Percentiles rank a stretch among this genome's conserved stretches.
These are phyloP conservation scores for Yamadazyma pseudoaaseri DNA, from an alignment of 1,139 yeast species.

Conservation along the genomic window DNA sequence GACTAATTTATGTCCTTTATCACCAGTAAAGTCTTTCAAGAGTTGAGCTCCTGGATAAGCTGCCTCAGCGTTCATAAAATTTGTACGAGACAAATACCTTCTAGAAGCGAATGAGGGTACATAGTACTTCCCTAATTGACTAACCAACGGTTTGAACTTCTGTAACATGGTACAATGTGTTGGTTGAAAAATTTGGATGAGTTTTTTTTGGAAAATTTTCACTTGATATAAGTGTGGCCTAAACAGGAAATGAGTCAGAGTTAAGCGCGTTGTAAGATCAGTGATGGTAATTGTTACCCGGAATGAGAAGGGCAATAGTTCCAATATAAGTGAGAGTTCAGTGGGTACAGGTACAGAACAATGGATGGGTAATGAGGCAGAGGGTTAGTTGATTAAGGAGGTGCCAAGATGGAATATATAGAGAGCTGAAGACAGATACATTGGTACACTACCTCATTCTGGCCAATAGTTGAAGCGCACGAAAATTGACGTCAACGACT, in stretches of 20 bases:
- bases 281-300: slow-evolving; percentile 21
- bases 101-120: background rate
- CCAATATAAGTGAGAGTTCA: too few relatives aligned
- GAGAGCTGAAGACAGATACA: too few relatives aligned
- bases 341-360: too few relatives aligned
- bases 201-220: slow-evolving; percentile 10
- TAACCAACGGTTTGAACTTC: slow-evolving; percentile 9
- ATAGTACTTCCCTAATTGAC: background rate
- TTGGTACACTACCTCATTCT: too few relatives aligned
- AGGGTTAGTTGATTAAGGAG: too few relatives aligned
- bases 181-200: background rate
- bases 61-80: slow-evolving; percentile 2
- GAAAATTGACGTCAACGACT: slow-evolving; percentile 1
- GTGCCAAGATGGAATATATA: too few relatives aligned
- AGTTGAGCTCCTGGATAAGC: slow-evolving; percentile 44
- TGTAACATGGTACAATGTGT: slow-evolving; percentile 6
- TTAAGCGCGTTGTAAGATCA: slow-evolving; percentile 39
- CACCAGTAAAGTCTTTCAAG: slow-evolving; percentile 30
- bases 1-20: slow-evolving; percentile 51
- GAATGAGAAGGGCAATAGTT: too few relatives aligned
- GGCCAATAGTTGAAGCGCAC: too few relatives aligned
- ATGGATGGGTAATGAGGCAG: too few relatives aligned
- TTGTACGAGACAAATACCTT: slow-evolving; percentile 1
- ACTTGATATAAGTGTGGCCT: slow-evolving; percentile 17
- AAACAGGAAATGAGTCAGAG: slow-evolving; percentile 37